Evolutionary conservation across 2,329 filamentous ascomycete species (phyloP), one percentile per base, ranked within the genome.

Genomic region (Periglandula ipomoeae): DNA sequence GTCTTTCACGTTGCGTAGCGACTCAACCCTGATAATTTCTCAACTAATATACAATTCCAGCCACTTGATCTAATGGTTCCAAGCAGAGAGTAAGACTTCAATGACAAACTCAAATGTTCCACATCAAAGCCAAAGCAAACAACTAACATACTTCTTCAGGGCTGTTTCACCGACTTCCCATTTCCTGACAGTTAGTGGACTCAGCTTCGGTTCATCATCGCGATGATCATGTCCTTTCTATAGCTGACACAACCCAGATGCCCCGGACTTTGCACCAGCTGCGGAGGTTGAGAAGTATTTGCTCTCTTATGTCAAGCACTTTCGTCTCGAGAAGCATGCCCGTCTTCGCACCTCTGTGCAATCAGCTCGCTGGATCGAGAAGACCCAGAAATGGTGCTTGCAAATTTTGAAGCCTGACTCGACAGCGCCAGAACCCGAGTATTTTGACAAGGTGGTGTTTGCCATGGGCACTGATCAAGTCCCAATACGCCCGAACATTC

Each of bases 361-460:
- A 1, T 50, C 47, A 2, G 15, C 20, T 2, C 43, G 44, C 24
- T 52, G 51, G 48, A 15, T 52, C 10, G 15, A 48, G 6, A 5
- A 48, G 15, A 24, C 35, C 1, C 15, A 22, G 9, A 41, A 41
- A 22, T 20, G 39, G 39, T 19, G 20, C 9, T 7, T 41, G 5
- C 11, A 20, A 11, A 13, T 39, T 9, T 10, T 15, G 7, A 23
- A 41, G 13, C 20, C 15, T 17, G 26, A 34, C 2, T 46, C 41
- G 7, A 32, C 27, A 10, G 50, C 39, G 10, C 37, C 49, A 3
- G 15, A 13, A 4, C 52, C 55, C 1, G 50, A 56, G 22, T 51
- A 53, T 47, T 67, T 67, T 37, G 68, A 71, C 52, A 70, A 68
- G 53, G 61, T 71, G 4, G 59, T 69, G 5, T 53, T 71, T 9